Evolutionary conservation across 768 basidiomycete species (phyloP).

Genomic region (Strobilomyces dryophilus): DNA sequence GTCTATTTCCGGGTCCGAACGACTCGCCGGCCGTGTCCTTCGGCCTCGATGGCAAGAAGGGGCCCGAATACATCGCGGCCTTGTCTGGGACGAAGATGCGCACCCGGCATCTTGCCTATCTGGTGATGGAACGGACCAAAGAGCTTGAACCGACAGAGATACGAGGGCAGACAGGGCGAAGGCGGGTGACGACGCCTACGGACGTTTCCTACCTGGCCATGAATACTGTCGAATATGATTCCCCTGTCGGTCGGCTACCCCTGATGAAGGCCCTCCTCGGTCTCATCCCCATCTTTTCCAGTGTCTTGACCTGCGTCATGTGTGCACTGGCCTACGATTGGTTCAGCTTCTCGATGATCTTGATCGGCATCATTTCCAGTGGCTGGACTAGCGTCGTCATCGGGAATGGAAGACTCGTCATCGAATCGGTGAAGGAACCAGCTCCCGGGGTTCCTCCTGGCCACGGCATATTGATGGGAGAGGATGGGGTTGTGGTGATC

Average conservation of each 20-base stretch:
- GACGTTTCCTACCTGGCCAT: conserved; percentile 22
- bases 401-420: conserved; percentile 21
- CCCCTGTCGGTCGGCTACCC: conserved; percentile 1
- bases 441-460: conserved; percentile 17
- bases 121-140: conserved; percentile 19
- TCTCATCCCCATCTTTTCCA: conserved; percentile 23
- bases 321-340: conserved; percentile 23
- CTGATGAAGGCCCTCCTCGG: conserved; percentile 13
- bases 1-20: conserved; percentile 28
- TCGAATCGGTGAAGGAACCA: conserved; percentile 14
- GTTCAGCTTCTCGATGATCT: conserved; percentile 29
- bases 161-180: no score
- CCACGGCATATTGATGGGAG: conserved; percentile 25
- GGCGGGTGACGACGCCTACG: conserved; percentile 8
- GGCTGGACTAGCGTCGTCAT: conserved; percentile 25
- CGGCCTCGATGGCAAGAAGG: conserved; percentile 26
- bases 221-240: not conserved
- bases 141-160: not conserved
- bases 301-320: conserved; percentile 9
- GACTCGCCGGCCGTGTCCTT: conserved; percentile 25
- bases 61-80: conserved; percentile 25
- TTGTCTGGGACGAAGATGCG: conserved; percentile 26
- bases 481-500: conserved; percentile 23
- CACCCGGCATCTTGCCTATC: conserved; percentile 24
- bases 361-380: conserved; percentile 31